Evolutionary conservation across 257 asterid genomes (phyloP).

Genomic region (Solanum piurae): DNA sequence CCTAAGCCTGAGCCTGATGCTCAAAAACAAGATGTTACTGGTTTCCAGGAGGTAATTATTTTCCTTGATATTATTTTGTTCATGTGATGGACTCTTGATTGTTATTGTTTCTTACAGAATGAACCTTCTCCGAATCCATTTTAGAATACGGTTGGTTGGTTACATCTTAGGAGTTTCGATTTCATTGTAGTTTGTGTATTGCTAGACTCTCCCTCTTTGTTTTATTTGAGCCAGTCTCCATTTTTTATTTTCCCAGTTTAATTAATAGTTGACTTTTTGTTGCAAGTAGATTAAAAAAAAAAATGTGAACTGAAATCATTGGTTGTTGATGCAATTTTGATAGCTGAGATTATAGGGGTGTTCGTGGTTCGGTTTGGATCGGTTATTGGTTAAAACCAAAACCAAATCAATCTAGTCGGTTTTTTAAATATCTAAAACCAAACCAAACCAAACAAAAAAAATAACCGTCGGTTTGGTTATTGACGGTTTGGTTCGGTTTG

Average conservation of each 20-base stretch:
- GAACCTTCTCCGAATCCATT: neutral
- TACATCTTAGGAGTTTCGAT: neutral
- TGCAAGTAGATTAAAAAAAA: neutral
- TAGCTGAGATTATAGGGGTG: neutral
- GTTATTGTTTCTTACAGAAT: neutral
- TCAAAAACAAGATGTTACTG: constrained; percentile 38
- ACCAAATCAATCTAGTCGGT: too few species aligned
- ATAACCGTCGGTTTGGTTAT: too few species aligned
- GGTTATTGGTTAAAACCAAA: too few species aligned
- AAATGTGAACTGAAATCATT: neutral
- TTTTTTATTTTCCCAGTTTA: neutral
- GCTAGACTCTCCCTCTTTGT: neutral
- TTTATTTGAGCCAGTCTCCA: neutral
- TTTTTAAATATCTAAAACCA: too few species aligned
- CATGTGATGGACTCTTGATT: neutral
- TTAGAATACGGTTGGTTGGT: neutral
- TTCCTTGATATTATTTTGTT: neutral
- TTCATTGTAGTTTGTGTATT: neutral
- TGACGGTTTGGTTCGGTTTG: too few species aligned
- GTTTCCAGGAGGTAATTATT: constrained; percentile 46
- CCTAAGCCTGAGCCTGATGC: constrained; percentile 78
- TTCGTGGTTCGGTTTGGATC: too few species aligned
- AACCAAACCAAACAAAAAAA: too few species aligned
- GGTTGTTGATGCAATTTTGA: neutral
- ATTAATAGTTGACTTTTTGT: neutral